phyloP scores from a whole-genome alignment of 83 land plant species.

The Diphasiastrum complanatum region DNA sequence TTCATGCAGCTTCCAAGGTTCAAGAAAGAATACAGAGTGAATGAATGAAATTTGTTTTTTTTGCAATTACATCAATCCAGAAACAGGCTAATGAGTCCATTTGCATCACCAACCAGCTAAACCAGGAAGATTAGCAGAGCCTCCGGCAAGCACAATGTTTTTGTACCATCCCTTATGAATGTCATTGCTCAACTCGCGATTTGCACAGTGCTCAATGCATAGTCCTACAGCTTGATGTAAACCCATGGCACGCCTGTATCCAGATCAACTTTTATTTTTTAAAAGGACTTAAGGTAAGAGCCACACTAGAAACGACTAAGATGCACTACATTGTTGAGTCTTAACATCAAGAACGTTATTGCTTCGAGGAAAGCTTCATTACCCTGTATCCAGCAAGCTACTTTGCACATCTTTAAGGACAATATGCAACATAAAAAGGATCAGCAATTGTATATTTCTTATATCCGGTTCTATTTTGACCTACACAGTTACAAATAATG shows the following conservation, averaged over 20 bases:
- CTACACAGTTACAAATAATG: too few relatives aligned
- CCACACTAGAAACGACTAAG: too few relatives aligned
- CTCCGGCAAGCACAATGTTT: slow-evolving; percentile 30
- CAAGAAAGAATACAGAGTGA: neutral
- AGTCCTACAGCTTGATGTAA: slow-evolving; percentile 32
- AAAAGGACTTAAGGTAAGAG: too few relatives aligned
- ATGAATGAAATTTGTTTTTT: neutral
- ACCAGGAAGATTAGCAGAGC: slow-evolving; percentile 32
- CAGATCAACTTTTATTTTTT: neutral
- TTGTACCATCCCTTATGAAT: slow-evolving; percentile 22
- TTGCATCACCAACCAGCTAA: slow-evolving; percentile 12
- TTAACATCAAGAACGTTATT: too few relatives aligned
- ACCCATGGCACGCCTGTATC: slow-evolving; percentile 31
- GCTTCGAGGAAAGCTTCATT: too few relatives aligned
- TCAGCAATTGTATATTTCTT: too few relatives aligned
- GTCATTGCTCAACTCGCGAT: neutral
- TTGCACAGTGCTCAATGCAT: slow-evolving; percentile 26
- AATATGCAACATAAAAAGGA: too few relatives aligned
- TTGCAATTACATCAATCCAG: neutral
- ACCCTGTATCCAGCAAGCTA: too few relatives aligned
- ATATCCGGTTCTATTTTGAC: too few relatives aligned
- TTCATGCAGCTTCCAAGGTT: neutral
- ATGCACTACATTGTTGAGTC: too few relatives aligned
- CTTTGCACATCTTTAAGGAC: too few relatives aligned
- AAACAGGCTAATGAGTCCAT: neutral